A percentile compares a stretch with the other conserved stretches of the same genome.
These are phyloP conservation scores for Sophora flavescens DNA, from an alignment of 306 rosid genomes.

Conservation along the genomic window DNA sequence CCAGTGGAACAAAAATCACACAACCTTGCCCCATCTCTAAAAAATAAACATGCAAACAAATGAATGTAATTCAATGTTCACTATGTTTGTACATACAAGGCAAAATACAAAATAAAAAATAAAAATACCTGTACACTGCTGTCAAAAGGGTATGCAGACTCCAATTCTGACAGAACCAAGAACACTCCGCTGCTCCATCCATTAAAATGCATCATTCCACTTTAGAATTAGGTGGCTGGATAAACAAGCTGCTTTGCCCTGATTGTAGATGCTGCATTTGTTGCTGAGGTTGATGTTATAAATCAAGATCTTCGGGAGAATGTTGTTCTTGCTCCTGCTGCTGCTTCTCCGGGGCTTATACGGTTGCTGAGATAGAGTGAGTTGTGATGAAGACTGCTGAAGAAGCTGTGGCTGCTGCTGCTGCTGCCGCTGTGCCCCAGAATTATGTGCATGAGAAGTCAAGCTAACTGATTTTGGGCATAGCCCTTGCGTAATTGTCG, in stretches of 20 bases:
- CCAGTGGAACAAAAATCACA: background rate
- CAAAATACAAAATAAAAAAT: background rate
- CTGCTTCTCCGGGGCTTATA: slow-evolving; percentile 51
- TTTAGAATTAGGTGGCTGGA: slow-evolving; percentile 62
- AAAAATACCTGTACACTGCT: slow-evolving; percentile 75
- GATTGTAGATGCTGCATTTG: slow-evolving; percentile 64
- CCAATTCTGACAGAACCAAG: slow-evolving; percentile 54
- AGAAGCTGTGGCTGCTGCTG: slow-evolving; percentile 51
- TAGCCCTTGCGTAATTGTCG: slow-evolving; percentile 61
- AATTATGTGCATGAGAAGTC: slow-evolving; percentile 66
- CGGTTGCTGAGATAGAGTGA: slow-evolving; percentile 59
- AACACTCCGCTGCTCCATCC: slow-evolving; percentile 53
- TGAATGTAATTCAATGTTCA: background rate
- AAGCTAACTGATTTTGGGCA: slow-evolving; percentile 67
- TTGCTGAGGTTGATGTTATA: slow-evolving; percentile 62
- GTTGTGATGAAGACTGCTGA: slow-evolving; percentile 58
- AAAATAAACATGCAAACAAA: background rate
- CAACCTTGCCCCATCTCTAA: background rate
- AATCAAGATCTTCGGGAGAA: slow-evolving; percentile 50
- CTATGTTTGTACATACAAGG: slow-evolving; percentile 24
- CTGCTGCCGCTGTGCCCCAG: slow-evolving; percentile 73
- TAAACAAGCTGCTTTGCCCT: slow-evolving; percentile 64
- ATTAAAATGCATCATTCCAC: slow-evolving; percentile 59
- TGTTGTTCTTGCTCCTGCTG: slow-evolving; percentile 50
- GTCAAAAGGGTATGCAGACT: slow-evolving; percentile 60